phyloP scores from a whole-genome alignment of 2,329 filamentous ascomycete species.

The Lachnellula willkommii region DNA sequence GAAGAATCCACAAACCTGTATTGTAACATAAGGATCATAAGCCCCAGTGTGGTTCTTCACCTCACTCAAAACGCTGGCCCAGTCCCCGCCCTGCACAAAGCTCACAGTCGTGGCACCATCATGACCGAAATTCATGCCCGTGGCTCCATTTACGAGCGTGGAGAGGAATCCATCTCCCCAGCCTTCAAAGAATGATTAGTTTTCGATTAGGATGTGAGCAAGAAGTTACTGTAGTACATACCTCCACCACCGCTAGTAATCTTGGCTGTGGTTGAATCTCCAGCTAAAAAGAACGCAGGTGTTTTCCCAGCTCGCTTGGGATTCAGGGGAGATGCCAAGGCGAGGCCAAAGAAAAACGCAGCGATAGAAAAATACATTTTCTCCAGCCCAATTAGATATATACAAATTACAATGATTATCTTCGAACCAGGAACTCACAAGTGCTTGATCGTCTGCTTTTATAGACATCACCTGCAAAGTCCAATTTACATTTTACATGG shows the following conservation, averaged over 20 bases:
- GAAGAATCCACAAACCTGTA: conserved; percentile 34
- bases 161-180: conserved; percentile 47
- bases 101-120: conserved; percentile 43
- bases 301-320: conserved; percentile 18
- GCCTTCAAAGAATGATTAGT: conserved; percentile 26
- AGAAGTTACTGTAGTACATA: neutral
- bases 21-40: conserved; percentile 43
- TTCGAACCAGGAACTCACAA: too few relatives aligned
- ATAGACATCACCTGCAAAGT: neutral
- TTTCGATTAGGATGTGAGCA: neutral
- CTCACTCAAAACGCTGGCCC: conserved; percentile 38
- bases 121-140: conserved; percentile 43
- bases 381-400: too few relatives aligned
- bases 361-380: neutral
- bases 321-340: neutral
- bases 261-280: conserved; percentile 38
- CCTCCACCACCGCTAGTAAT: conserved; percentile 10
- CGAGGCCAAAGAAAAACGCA: neutral
- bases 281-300: conserved; percentile 37
- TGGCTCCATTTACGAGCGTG: conserved; percentile 40
- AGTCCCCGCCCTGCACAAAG: conserved; percentile 42
- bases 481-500: neutral
- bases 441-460: too few relatives aligned
- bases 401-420: too few relatives aligned
- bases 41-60: conserved; percentile 30